Evolutionary conservation across 257 asterid genomes (phyloP).

Genomic region (Verbascum thapsus): DNA sequence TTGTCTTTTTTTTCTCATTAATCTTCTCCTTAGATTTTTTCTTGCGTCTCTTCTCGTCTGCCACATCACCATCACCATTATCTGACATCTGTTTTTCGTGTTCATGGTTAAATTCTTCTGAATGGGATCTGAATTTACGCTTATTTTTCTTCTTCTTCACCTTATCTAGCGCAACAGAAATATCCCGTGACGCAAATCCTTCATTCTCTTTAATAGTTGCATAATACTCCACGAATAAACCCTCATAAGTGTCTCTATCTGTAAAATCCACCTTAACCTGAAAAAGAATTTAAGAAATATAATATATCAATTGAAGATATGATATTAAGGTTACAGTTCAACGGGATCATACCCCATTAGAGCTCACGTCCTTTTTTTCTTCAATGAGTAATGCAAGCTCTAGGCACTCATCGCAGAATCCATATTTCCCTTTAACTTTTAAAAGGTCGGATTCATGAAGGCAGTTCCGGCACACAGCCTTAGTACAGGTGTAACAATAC

Average conservation of each 20-base stretch:
- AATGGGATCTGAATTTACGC: conserved; percentile 33
- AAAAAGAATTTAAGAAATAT: too few species aligned
- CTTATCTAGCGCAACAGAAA: conserved; percentile 45
- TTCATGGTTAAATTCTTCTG: conserved; percentile 43
- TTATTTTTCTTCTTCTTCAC: conserved; percentile 31
- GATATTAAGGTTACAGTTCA: conserved; percentile 10
- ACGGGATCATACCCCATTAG: conserved; percentile 75
- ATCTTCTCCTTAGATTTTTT: conserved; percentile 34
- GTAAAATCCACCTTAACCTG: conserved; percentile 68
- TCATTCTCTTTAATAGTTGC: conserved; percentile 43
- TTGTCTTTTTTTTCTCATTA: conserved; percentile 35
- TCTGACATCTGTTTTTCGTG: conserved; percentile 50
- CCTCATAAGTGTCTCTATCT: conserved; percentile 67
- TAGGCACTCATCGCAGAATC: conserved; percentile 72
- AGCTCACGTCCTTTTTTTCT: conserved; percentile 51
- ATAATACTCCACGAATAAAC: conserved; percentile 77
- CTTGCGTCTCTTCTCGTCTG: conserved; percentile 27
- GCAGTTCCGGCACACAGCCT: conserved; percentile 65
- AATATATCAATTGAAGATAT: too few species aligned
- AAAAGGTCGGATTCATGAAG: conserved; percentile 33
- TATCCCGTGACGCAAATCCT: conserved; percentile 43
- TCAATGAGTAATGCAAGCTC: conserved; percentile 69
- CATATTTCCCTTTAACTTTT: conserved; percentile 55
- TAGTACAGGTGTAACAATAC: conserved; percentile 73
- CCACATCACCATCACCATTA: conserved; percentile 41